Evolutionary conservation across 2,329 filamentous ascomycete species (phyloP).

Genomic region (Colletotrichum nymphaeae): DNA sequence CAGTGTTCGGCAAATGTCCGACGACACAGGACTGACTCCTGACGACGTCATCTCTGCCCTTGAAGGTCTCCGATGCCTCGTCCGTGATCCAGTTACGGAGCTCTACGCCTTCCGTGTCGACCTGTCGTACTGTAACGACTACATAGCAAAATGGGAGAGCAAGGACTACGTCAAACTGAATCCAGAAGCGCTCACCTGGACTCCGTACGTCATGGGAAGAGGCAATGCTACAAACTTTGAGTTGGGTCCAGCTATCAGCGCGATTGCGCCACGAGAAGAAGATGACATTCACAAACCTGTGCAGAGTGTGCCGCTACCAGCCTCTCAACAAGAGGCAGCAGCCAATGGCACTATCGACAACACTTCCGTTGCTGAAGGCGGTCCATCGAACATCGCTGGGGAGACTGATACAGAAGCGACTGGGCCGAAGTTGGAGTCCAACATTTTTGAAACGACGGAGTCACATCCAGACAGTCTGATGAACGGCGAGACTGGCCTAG

Average conservation of each 20-base stretch:
- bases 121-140: conserved; percentile 84
- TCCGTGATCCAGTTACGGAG: conserved; percentile 88
- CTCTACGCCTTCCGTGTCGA: conserved; percentile 92
- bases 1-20: conserved; percentile 78
- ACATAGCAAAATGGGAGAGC: conserved; percentile 87
- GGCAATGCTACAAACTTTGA: conserved; percentile 86
- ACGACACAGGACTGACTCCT: conserved; percentile 92
- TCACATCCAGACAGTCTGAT: not conserved
- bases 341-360: not conserved
- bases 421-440: conserved; percentile 39
- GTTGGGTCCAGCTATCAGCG: conserved; percentile 81
- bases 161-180: conserved; percentile 91
- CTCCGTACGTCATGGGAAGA: conserved; percentile 95
- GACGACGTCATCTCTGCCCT: conserved; percentile 96
- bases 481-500: conserved; percentile 20
- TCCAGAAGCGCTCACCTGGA: conserved; percentile 87
- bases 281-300: conserved; percentile 61
- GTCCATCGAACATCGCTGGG: conserved; percentile 39
- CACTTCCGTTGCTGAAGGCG: not conserved
- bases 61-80: conserved; percentile 88
- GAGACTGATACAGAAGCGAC: conserved; percentile 46
- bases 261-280: conserved; percentile 88
- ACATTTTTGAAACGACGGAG: conserved; percentile 20
- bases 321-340: not conserved
- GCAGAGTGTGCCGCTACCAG: conserved; percentile 37